Conservation (phyloP, 1,139 yeast species). For the Chernovozyma aurita region DNA sequence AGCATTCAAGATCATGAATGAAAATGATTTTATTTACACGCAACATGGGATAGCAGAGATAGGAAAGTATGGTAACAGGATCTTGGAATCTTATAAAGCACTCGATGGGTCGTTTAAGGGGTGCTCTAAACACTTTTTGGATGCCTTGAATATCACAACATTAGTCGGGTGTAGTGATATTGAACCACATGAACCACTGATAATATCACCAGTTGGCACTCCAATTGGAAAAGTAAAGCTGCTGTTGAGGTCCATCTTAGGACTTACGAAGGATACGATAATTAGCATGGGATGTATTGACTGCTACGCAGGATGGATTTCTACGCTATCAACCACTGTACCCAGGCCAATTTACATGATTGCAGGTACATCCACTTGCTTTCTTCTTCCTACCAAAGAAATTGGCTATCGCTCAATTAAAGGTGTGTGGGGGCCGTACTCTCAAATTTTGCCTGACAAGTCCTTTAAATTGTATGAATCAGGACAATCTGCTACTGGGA, state of each 20-base stretch:
- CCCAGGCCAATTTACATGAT: slow-evolving; percentile 37
- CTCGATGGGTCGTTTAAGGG: slow-evolving; percentile 58
- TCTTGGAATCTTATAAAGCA: slow-evolving; percentile 14
- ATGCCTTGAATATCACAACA: not conserved
- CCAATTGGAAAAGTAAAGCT: not conserved
- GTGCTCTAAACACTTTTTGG: slow-evolving; percentile 32
- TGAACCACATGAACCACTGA: not conserved
- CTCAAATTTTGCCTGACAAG: slow-evolving; percentile 17
- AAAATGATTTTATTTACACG: not conserved
- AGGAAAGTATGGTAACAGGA: not conserved
- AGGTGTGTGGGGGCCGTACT: slow-evolving; percentile 60
- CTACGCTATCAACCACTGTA: slow-evolving; percentile 15
- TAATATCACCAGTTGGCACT: not conserved
- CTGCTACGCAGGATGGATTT: slow-evolving; percentile 54
- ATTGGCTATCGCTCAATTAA: slow-evolving; percentile 14
- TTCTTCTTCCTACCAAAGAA: slow-evolving; percentile 24
- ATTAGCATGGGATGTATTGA: slow-evolving; percentile 52
- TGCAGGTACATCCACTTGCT: slow-evolving; percentile 63
- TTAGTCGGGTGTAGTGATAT: not conserved
- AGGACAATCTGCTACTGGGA: slow-evolving; percentile 58
- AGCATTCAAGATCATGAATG: slow-evolving; percentile 10
- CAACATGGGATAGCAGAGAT: not conserved
- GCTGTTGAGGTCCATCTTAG: not conserved
- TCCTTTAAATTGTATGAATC: slow-evolving; percentile 36
- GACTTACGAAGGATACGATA: slow-evolving; percentile 6